Percentiles rank a stretch among this genome's conserved stretches.
These are phyloP conservation scores for Hawksworthiomyces lignivorus DNA, from an alignment of 2,329 filamentous ascomycete genomes.

Conservation along the genomic window DNA sequence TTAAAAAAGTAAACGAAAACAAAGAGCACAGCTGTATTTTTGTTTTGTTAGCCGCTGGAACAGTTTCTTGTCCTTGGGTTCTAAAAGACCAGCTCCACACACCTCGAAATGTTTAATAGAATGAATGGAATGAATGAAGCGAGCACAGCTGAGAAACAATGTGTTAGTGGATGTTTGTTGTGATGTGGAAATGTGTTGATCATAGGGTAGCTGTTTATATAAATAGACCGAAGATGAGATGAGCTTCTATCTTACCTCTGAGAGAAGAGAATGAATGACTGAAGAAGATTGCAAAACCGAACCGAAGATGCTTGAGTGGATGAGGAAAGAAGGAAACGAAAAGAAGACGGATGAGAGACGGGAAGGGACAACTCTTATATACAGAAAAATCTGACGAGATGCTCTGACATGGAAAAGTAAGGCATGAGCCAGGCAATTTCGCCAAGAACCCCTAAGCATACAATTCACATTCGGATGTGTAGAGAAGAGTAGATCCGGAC, in stretches of 20 bases:
- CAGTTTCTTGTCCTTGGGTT: background rate
- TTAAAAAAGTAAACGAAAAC: slow-evolving; percentile 24
- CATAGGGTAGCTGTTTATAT: background rate
- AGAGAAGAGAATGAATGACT: slow-evolving; percentile 36
- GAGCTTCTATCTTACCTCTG: slow-evolving; percentile 31
- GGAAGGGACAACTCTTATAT: slow-evolving; percentile 31
- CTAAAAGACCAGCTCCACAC: slow-evolving; percentile 7
- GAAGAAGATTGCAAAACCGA: slow-evolving; percentile 26
- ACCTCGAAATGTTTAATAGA: slow-evolving; percentile 34
- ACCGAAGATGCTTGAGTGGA: slow-evolving; percentile 24
- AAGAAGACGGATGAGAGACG: slow-evolving; percentile 14
- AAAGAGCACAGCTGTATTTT: slow-evolving; percentile 35
- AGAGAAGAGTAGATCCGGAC: slow-evolving; percentile 30
- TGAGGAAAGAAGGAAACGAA: slow-evolving; percentile 24
- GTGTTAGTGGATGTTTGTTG: background rate
- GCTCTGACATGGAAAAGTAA: slow-evolving; percentile 5
- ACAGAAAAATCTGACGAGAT: slow-evolving; percentile 7
- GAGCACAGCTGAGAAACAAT: slow-evolving; percentile 40
- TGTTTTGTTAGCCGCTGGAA: slow-evolving; percentile 16
- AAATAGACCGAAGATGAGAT: background rate
- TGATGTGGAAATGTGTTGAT: background rate
- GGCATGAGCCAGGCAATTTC: slow-evolving; percentile 20
- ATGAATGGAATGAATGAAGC: slow-evolving; percentile 33
- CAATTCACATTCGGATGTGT: slow-evolving; percentile 27
- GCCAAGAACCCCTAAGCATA: slow-evolving; percentile 25